These are phyloP conservation scores for Endocalyx cinctus DNA, from an alignment of 2,329 filamentous ascomycete species.

Conservation along the genomic window DNA sequence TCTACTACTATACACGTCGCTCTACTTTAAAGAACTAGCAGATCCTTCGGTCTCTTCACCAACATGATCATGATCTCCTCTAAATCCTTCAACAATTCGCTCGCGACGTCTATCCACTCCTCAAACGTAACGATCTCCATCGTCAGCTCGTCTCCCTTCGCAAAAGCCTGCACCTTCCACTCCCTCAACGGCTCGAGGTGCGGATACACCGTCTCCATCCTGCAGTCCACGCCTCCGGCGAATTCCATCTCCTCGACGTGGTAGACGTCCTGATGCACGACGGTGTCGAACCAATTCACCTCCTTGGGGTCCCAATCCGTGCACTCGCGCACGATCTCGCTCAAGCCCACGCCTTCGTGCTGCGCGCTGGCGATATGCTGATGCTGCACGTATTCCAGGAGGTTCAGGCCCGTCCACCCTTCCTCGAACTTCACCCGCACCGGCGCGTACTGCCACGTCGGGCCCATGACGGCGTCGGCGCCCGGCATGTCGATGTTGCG, in stretches of 20 bases:
- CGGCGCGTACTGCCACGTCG: slow-evolving; percentile 64
- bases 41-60: slow-evolving; percentile 31
- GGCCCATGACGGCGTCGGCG: slow-evolving; percentile 55
- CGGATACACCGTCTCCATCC: slow-evolving; percentile 56
- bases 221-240: slow-evolving; percentile 27
- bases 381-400: slow-evolving; percentile 49
- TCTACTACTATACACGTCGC: no score
- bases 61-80: slow-evolving; percentile 35
- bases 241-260: slow-evolving; percentile 53
- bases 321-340: slow-evolving; percentile 46
- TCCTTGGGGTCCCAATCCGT: slow-evolving; percentile 39
- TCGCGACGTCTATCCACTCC: slow-evolving; percentile 49
- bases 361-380: slow-evolving; percentile 54
- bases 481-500: slow-evolving; percentile 53
- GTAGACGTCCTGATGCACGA: slow-evolving; percentile 56
- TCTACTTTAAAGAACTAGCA: no score
- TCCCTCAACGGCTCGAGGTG: slow-evolving; percentile 50
- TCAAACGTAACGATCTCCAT: slow-evolving; percentile 58
- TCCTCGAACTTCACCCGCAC: slow-evolving; percentile 53
- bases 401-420: slow-evolving; percentile 45
- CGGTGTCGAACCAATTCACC: slow-evolving; percentile 46
- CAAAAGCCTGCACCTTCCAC: slow-evolving; percentile 60
- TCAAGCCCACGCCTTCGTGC: slow-evolving; percentile 50
- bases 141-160: slow-evolving; percentile 44
- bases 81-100: slow-evolving; percentile 46